Conservation (phyloP, 768 basidiomycete species). For the Lentinula aciculospora region DNA sequence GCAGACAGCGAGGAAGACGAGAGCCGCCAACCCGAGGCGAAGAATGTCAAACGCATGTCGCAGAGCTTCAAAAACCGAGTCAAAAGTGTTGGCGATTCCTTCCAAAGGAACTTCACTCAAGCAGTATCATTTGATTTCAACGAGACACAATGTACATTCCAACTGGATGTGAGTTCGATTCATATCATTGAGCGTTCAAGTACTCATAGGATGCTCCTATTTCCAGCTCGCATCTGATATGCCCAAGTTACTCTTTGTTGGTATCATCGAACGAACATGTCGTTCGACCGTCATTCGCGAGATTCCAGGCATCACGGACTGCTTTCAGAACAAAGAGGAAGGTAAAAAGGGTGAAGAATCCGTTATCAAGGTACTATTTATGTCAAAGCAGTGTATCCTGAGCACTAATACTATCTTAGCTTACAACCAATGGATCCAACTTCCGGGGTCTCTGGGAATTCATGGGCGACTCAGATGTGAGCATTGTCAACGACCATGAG, state of each 20-base stretch:
- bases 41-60: conserved; percentile 16
- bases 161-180: conserved; percentile 64
- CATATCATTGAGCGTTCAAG: neutral
- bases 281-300: conserved; percentile 82
- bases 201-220: neutral
- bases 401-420: conserved; percentile 28
- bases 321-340: conserved; percentile 69
- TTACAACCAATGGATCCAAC: conserved; percentile 92
- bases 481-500: conserved; percentile 67
- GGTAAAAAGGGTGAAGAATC: conserved; percentile 42
- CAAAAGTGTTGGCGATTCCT: conserved; percentile 40
- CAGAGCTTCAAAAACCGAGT: conserved; percentile 34
- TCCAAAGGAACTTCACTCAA: conserved; percentile 53
- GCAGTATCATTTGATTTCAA: conserved; percentile 74
- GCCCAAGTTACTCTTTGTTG: conserved; percentile 91
- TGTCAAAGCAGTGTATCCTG: neutral
- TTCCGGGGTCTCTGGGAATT: conserved; percentile 85
- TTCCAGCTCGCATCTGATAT: conserved; percentile 80
- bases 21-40: conserved; percentile 20
- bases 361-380: conserved; percentile 36
- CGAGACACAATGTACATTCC: conserved; percentile 63
- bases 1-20: conserved; percentile 43
- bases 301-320: conserved; percentile 83
- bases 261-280: conserved; percentile 86
- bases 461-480: conserved; percentile 43